phyloP scores from a whole-genome alignment of 257 asterid species.

The Echium plantagineum region DNA sequence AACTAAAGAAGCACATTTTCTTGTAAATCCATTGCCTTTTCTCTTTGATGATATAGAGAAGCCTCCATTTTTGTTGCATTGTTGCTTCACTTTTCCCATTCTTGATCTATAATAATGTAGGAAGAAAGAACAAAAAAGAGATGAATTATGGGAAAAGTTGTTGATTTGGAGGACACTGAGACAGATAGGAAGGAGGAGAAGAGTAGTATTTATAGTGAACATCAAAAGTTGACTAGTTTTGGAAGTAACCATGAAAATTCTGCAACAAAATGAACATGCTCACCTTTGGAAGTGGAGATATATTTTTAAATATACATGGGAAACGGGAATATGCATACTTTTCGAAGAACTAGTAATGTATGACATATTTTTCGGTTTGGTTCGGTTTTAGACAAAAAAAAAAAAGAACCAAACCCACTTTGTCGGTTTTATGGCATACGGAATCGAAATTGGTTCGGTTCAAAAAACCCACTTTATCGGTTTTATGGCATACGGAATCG shows the following conservation, averaged over 20 bases:
- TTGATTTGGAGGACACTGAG: constrained; percentile 26
- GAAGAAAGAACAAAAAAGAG: constrained; percentile 1
- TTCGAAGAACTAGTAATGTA: no score
- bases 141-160: constrained; percentile 33
- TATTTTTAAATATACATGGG: constrained; percentile 29
- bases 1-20: constrained; percentile 58
- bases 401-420: no score
- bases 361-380: no score
- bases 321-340: constrained; percentile 10
- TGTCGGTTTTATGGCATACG: no score
- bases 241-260: background rate
- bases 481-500: no score
- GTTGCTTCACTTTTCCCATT: constrained; percentile 22
- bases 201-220: constrained; percentile 27
- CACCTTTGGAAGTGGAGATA: constrained; percentile 33
- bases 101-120: background rate
- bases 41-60: constrained; percentile 17
- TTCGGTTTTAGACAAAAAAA: no score
- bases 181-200: constrained; percentile 6
- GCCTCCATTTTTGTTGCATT: constrained; percentile 12
- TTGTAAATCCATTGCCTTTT: constrained; percentile 36
- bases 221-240: background rate
- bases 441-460: no score
- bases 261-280: constrained; percentile 36
- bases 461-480: no score